These are phyloP conservation scores for Cubamyces sp. DNA, from an alignment of 768 basidiomycete species.

Conservation along the genomic window DNA sequence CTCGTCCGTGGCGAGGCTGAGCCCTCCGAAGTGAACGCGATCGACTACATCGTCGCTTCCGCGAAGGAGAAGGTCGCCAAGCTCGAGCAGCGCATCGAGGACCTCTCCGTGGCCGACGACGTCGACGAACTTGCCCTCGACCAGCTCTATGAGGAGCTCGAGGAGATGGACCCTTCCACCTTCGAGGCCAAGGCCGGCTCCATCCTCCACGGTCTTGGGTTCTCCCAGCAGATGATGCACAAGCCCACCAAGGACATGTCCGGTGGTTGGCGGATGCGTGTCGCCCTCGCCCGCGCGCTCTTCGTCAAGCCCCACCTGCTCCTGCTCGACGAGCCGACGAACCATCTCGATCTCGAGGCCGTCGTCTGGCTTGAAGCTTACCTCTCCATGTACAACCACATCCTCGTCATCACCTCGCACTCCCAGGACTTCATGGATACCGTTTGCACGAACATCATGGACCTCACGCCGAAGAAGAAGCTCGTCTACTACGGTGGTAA, in stretches of 20 bases:
- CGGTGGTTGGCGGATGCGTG: constrained; percentile 99
- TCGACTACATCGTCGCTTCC: constrained; percentile 94
- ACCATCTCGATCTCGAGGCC: constrained; percentile 94
- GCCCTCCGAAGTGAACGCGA: constrained; percentile 92
- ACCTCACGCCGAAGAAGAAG: constrained; percentile 90
- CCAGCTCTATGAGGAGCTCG: constrained; percentile 90
- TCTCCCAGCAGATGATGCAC: constrained; percentile 89
- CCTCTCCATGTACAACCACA: constrained; percentile 97
- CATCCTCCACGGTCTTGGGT: constrained; percentile 97
- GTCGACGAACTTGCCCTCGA: constrained; percentile 91
- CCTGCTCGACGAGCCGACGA: constrained; percentile 90
- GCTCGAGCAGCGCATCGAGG: constrained; percentile 92
- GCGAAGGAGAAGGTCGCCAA: constrained; percentile 92
- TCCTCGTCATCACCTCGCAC: constrained; percentile 95
- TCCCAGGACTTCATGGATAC: constrained; percentile 99
- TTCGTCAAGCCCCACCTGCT: constrained; percentile 97
- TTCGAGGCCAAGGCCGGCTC: constrained; percentile 96
- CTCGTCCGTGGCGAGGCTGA: constrained; percentile 96
- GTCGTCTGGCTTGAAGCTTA: constrained; percentile 99
- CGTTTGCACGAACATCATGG: constrained; percentile 98
- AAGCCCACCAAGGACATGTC: constrained; percentile 98
- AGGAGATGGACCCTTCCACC: constrained; percentile 93
- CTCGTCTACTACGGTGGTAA: constrained; percentile 95
- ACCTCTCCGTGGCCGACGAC: constrained; percentile 85
- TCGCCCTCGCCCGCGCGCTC: constrained; percentile 92